phyloP scores from a whole-genome alignment of 306 rosid genomes.

The Alnus rubra region DNA sequence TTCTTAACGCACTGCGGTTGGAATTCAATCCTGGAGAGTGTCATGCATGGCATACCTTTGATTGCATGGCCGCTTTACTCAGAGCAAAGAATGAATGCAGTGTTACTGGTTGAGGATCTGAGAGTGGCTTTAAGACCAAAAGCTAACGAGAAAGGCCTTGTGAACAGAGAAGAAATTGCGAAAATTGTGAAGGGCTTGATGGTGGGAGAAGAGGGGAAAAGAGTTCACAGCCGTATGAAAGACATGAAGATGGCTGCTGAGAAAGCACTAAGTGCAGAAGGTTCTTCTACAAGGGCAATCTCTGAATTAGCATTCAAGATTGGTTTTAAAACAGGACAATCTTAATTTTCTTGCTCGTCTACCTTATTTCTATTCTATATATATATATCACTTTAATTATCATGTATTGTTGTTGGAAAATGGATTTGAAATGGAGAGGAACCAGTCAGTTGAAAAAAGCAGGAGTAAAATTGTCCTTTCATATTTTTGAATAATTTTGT shows the following conservation, averaged over 20 bases:
- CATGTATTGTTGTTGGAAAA: too few relatives aligned
- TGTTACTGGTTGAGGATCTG: constrained; percentile 18
- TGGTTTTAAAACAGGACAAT: not conserved
- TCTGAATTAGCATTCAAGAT: constrained; percentile 23
- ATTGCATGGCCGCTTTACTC: constrained; percentile 37
- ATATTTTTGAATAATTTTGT: too few relatives aligned
- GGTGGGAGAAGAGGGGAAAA: constrained; percentile 32
- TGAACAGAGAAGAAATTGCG: constrained; percentile 35
- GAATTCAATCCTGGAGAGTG: constrained; percentile 33
- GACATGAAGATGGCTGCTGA: constrained; percentile 17
- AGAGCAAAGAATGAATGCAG: constrained; percentile 35
- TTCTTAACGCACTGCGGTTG: constrained; percentile 38
- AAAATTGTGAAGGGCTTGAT: constrained; percentile 23
- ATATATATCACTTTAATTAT: too few relatives aligned
- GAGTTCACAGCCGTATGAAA: constrained; percentile 14
- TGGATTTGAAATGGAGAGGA: too few relatives aligned
- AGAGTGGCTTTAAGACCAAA: constrained; percentile 36
- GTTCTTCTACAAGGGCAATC: constrained; percentile 31
- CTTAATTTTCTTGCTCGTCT: not conserved
- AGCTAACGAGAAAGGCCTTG: constrained; percentile 16
- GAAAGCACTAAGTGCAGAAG: constrained; percentile 18
- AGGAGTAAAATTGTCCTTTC: too few relatives aligned
- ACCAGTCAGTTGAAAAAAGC: too few relatives aligned
- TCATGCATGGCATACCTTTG: constrained; percentile 25
- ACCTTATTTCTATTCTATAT: not conserved